Evolutionary conservation across 2,329 filamentous ascomycete species (phyloP).

Genomic region (Ilyonectria destructans): DNA sequence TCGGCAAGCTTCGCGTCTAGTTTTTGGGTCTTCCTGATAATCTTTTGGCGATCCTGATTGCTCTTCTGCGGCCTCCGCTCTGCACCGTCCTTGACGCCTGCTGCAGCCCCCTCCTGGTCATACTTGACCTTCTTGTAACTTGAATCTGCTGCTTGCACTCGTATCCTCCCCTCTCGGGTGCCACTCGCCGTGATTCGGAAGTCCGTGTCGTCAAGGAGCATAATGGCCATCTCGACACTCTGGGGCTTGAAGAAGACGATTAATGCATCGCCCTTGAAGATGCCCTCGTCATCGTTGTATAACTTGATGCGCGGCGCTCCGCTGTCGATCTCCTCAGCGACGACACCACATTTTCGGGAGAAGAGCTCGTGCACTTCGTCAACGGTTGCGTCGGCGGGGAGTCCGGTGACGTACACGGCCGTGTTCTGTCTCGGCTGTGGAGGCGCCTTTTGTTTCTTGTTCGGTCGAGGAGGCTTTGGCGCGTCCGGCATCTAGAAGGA

Average conservation of each 20-base stretch:
- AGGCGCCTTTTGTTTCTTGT: constrained; percentile 65
- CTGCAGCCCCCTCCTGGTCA: constrained; percentile 57
- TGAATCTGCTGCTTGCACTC: constrained; percentile 87
- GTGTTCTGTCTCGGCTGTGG: constrained; percentile 80
- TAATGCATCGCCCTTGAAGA: constrained; percentile 94
- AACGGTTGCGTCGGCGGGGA: constrained; percentile 84
- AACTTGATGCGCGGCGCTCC: constrained; percentile 92
- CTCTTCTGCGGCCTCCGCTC: constrained; percentile 64
- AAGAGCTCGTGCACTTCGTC: constrained; percentile 90
- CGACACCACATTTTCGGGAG: constrained; percentile 87
- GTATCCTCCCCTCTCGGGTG: constrained; percentile 77
- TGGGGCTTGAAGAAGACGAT: constrained; percentile 96
- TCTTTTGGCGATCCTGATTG: constrained; percentile 86
- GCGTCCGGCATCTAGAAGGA: constrained; percentile 42
- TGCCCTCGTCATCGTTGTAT: constrained; percentile 85
- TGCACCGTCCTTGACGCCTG: constrained; percentile 44
- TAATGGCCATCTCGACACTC: constrained; percentile 89
- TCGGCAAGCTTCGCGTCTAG: constrained; percentile 93
- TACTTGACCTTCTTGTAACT: constrained; percentile 94
- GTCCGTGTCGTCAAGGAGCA: constrained; percentile 85
- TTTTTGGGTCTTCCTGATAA: constrained; percentile 92
- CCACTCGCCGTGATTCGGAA: constrained; percentile 77
- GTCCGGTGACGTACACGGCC: constrained; percentile 91
- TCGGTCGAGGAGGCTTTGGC: constrained; percentile 59
- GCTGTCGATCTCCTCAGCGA: constrained; percentile 94